phyloP scores from a whole-genome alignment of 2,329 filamentous ascomycete species.

The Phialocephala subalpina region DNA sequence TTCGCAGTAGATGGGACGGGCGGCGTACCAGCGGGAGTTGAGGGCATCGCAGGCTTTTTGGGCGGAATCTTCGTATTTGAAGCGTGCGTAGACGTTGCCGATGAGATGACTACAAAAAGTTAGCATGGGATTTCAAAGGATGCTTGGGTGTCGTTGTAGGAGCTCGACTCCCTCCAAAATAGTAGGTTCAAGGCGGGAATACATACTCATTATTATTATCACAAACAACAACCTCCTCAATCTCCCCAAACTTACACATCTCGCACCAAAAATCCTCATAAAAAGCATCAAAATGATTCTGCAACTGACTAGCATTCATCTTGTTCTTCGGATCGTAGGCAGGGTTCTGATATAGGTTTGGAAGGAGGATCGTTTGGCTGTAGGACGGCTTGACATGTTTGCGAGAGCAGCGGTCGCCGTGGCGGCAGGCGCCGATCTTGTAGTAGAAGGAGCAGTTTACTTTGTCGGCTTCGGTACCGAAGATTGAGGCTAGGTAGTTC shows the following conservation, averaged over 20 bases:
- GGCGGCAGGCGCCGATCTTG: conserved; percentile 98
- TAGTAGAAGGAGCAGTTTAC: conserved; percentile 99
- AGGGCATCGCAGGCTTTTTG: conserved; percentile 93
- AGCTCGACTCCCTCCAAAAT: no score
- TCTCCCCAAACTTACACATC: conserved; percentile 97
- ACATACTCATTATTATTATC: conserved; percentile 95
- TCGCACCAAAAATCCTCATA: conserved; percentile 99
- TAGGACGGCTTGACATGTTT: conserved; percentile 99
- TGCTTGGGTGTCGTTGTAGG: not conserved
- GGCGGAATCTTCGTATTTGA: conserved; percentile 99
- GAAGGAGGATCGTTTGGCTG: conserved; percentile 95
- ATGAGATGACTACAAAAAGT: conserved; percentile 74
- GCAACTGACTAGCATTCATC: conserved; percentile 95
- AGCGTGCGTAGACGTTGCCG: conserved; percentile 98
- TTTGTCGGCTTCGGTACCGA: conserved; percentile 99
- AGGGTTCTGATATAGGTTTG: conserved; percentile 99
- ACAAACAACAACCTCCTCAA: conserved; percentile 97
- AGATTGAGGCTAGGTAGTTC: conserved; percentile 99
- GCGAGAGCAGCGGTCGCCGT: conserved; percentile 96
- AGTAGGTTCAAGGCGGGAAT: not conserved
- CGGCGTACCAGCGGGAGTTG: conserved; percentile 96
- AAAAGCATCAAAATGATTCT: conserved; percentile 99
- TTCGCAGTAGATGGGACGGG: conserved; percentile 97
- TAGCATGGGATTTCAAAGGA: conserved; percentile 28
- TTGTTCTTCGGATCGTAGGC: conserved; percentile 96